Base-by-base conservation (phyloP, 768 basidiomycete genomes). In the Rhodotorula graminis region DNA sequence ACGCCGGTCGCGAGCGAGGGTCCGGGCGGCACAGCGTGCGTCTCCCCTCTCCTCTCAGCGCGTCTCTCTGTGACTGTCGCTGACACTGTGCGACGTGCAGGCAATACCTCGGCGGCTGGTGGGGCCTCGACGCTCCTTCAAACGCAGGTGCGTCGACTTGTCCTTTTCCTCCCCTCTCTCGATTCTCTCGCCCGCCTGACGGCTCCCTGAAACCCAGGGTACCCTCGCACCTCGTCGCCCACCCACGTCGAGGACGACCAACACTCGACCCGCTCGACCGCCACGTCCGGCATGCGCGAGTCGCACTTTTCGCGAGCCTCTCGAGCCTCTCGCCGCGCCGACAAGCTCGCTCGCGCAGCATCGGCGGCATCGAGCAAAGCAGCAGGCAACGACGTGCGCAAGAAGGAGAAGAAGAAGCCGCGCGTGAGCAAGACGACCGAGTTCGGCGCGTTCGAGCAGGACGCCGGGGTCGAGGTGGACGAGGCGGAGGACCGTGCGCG, bases 221-320 rank as follows among this genome's bases (percentile, higher is more conserved):
- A 56, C 56, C 42, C 46, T 0, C 37, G 57, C 47, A 1, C 57
- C 14, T 9, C 52, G 29, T 58, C 57, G 25, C 21, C 0, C 57
- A 23, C 11, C 19, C 7, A 33, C 31, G 6, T 33, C 18, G 23
- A 3, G 44, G 21, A n/a, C 52, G 21, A 25, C n/a, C 21, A 25
- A 23, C 19, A 21, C 46, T 25, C 65, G 31, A 27, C 31, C 4
- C 23, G 44, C 5, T n/a, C 49, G n/a, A 7, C 25, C 46, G 27
- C 52, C 44, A 3, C 55, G 23, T 14, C 8, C 3, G 7, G 18
- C 16, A 65, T 60, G 37, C 74, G 70, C 52, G 64, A 75, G 46
- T 66, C 67, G 52, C 74, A 75, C 61, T 75, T 71, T 33, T 71
- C 70, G 3, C 60, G 67, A 0, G 70, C 70, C 5, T 69, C 70